Percentiles rank a stretch among this genome's conserved stretches.
Evolutionary conservation across 495 filamentous ascomycete genomes (phyloP).

Genomic region (Tuber borchii): DNA sequence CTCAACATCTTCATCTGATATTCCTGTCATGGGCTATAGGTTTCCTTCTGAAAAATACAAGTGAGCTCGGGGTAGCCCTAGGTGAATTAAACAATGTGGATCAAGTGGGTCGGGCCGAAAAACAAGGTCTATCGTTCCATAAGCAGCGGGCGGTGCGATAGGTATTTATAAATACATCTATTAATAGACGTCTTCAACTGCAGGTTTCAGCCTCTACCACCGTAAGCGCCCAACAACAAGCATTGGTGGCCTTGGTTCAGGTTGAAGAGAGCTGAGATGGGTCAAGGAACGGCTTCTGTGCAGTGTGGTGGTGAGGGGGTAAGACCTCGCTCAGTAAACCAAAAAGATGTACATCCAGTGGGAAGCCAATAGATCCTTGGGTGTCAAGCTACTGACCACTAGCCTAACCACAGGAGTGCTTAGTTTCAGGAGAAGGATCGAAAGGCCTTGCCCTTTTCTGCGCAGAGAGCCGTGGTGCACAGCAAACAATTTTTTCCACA

Average conservation of each 20-base stretch:
- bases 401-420: constrained; percentile 2
- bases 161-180: constrained; percentile 5
- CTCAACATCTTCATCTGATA: constrained; percentile 1
- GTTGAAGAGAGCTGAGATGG: not conserved
- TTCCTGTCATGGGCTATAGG: constrained; percentile 5
- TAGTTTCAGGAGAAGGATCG: not conserved
- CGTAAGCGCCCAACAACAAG: not conserved
- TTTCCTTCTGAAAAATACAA: not conserved
- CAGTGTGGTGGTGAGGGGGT: not conserved
- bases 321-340: not conserved
- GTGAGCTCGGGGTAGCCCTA: not conserved
- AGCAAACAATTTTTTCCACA: not conserved
- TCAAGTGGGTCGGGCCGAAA: constrained; percentile 5
- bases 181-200: not conserved
- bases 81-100: constrained; percentile 1
- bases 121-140: constrained; percentile 5
- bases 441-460: not conserved
- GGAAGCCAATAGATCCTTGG: not conserved
- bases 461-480: not conserved
- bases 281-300: not conserved
- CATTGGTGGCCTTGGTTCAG: not conserved
- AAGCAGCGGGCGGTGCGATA: constrained; percentile 3
- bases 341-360: not conserved
- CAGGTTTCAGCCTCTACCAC: constrained; percentile 2
- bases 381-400: not conserved